Percentiles rank a stretch among this genome's conserved stretches.
phyloP scores from a whole-genome alignment of 2,329 filamentous ascomycete genomes.

The Alternaria arborescens region DNA sequence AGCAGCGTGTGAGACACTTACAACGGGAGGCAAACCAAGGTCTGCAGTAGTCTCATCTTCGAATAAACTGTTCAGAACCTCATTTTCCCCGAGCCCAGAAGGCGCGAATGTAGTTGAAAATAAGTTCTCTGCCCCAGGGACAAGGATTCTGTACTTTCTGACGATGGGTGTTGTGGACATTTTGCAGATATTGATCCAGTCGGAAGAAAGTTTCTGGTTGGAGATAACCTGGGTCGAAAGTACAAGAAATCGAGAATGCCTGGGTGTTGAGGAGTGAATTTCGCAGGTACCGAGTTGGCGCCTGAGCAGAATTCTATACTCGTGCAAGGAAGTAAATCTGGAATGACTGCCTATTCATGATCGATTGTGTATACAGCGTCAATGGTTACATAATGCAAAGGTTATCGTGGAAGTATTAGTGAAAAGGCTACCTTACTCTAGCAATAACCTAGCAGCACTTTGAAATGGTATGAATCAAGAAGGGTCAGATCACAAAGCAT shows the following conservation, averaged over 20 bases:
- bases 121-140: rapidly evolving
- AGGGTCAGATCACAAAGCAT: too few species aligned
- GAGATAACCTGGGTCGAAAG: background rate
- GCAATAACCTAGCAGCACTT: background rate
- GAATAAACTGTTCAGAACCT: background rate
- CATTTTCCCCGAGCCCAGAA: background rate
- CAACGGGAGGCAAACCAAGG: background rate
- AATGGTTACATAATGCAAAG: background rate
- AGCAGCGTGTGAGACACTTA: background rate
- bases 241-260: background rate
- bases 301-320: too few species aligned
- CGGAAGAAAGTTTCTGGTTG: rapidly evolving
- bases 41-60: background rate
- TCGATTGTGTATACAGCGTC: background rate
- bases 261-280: background rate
- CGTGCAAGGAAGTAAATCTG: rapidly evolving
- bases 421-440: background rate
- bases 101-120: background rate
- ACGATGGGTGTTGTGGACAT: background rate
- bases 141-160: background rate
- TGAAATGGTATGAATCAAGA: too few species aligned
- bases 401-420: background rate
- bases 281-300: background rate
- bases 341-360: rapidly evolving
- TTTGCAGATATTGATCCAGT: background rate